phyloP scores from a whole-genome alignment of 108 stramenopile species.

The Cyclotella kingstonii region DNA sequence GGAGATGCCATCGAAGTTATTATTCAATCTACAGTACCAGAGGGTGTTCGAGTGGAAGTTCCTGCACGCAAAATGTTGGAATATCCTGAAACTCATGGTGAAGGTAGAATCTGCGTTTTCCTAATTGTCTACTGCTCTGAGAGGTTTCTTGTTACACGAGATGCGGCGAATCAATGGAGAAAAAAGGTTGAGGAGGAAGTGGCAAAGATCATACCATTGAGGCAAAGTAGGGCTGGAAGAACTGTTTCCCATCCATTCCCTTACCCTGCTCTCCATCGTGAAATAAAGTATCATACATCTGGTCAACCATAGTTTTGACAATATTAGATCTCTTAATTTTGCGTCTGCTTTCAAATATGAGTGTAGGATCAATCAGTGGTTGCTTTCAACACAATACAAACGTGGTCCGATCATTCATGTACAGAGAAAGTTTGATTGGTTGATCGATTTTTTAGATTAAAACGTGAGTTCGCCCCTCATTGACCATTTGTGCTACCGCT shows the following conservation, averaged over 20 bases:
- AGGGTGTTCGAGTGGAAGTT: slow-evolving; percentile 69
- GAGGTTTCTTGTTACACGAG: slow-evolving; percentile 49
- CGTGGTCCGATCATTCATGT: no score
- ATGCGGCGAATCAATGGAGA: slow-evolving; percentile 62
- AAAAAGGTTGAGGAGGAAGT: slow-evolving; percentile 48
- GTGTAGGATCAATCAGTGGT: no score
- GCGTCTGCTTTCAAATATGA: no score
- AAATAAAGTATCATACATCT: slow-evolving; percentile 38
- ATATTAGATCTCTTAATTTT: no score
- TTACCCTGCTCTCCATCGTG: slow-evolving; percentile 39
- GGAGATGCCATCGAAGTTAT: slow-evolving; percentile 59
- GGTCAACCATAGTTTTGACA: neutral
- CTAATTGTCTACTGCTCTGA: slow-evolving; percentile 74
- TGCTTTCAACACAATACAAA: no score
- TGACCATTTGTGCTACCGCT: no score
- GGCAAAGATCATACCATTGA: slow-evolving; percentile 48
- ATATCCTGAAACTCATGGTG: slow-evolving; percentile 22
- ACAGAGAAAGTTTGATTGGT: no score
- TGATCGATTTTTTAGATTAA: no score
- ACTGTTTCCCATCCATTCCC: slow-evolving; percentile 73
- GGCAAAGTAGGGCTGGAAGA: slow-evolving; percentile 52
- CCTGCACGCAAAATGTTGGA: slow-evolving; percentile 48
- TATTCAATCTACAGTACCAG: slow-evolving; percentile 46
- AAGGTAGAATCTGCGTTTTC: slow-evolving; percentile 54
- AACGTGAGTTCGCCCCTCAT: no score